These are phyloP conservation scores for Mariannaea elegans DNA, from an alignment of 2,329 filamentous ascomycete genomes.

Conservation along the genomic window DNA sequence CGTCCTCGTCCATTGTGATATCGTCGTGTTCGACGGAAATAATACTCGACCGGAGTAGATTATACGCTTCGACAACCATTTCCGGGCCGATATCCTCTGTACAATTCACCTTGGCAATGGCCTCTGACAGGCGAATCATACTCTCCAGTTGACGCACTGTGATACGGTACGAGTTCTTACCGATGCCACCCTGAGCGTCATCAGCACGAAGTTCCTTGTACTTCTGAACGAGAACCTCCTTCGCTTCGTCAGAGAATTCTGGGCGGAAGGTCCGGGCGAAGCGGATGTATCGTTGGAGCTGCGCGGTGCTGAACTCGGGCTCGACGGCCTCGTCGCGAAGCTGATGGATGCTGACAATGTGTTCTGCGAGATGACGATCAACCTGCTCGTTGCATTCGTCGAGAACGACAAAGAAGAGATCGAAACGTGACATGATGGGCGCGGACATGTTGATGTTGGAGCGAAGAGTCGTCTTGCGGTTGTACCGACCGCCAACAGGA, in stretches of 20 bases:
- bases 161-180: slow-evolving; percentile 95
- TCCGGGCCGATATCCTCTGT: slow-evolving; percentile 85
- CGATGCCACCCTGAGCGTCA: slow-evolving; percentile 92
- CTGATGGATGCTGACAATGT: slow-evolving; percentile 95
- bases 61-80: slow-evolving; percentile 92
- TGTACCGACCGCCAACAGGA: slow-evolving; percentile 94
- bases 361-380: slow-evolving; percentile 89
- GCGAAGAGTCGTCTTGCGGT: slow-evolving; percentile 91
- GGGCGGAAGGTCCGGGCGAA: slow-evolving; percentile 96
- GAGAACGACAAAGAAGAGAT: slow-evolving; percentile 96
- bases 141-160: slow-evolving; percentile 96
- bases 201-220: slow-evolving; percentile 96
- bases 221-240: slow-evolving; percentile 83
- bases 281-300: slow-evolving; percentile 95
- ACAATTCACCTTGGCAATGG: slow-evolving; percentile 98
- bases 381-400: slow-evolving; percentile 95
- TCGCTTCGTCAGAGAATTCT: slow-evolving; percentile 89
- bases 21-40: slow-evolving; percentile 99
- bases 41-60: slow-evolving; percentile 91
- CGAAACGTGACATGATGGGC: slow-evolving; percentile 99
- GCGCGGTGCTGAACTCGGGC: slow-evolving; percentile 95
- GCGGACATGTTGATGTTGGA: slow-evolving; percentile 99
- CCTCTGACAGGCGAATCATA: slow-evolving; percentile 93
- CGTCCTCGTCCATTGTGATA: slow-evolving; percentile 86
- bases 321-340: slow-evolving; percentile 89